These are phyloP conservation scores for Fusarium globosum DNA, from an alignment of 2,329 filamentous ascomycete species.

Conservation along the genomic window DNA sequence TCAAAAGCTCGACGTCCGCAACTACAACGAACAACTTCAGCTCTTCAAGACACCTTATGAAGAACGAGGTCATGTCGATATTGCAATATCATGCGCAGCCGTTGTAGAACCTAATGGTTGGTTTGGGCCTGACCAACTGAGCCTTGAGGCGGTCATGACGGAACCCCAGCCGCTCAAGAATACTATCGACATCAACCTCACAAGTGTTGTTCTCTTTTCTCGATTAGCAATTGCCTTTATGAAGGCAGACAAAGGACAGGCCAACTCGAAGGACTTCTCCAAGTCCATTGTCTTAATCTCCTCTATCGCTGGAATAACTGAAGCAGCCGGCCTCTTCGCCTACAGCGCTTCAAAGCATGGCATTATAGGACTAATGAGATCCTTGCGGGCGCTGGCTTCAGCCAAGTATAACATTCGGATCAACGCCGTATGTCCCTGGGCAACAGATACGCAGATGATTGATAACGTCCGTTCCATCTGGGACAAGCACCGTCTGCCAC, in stretches of 20 bases:
- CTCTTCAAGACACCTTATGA: neutral
- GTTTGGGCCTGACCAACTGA: neutral
- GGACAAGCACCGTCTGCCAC: neutral
- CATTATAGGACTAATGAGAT: neutral
- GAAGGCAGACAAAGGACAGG: fast-evolving
- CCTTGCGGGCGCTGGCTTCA: neutral
- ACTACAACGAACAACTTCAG: neutral
- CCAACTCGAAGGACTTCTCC: neutral
- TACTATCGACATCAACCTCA: neutral
- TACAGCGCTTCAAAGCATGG: constrained; percentile 4
- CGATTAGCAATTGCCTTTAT: neutral
- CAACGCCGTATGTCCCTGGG: constrained; percentile 4
- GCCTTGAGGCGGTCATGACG: neutral
- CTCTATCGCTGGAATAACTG: neutral
- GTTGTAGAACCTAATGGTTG: neutral
- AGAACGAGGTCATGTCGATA: neutral
- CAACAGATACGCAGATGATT: neutral
- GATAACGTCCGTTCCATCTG: neutral
- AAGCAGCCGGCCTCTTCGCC: neutral
- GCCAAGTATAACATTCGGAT: neutral
- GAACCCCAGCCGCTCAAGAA: neutral
- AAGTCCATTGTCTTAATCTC: neutral
- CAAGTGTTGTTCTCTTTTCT: neutral
- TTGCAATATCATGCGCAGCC: neutral
- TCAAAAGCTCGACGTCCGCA: neutral